Base-by-base conservation (phyloP, 176 grass and related monocot genomes). In the Microstegium vimineum region DNA sequence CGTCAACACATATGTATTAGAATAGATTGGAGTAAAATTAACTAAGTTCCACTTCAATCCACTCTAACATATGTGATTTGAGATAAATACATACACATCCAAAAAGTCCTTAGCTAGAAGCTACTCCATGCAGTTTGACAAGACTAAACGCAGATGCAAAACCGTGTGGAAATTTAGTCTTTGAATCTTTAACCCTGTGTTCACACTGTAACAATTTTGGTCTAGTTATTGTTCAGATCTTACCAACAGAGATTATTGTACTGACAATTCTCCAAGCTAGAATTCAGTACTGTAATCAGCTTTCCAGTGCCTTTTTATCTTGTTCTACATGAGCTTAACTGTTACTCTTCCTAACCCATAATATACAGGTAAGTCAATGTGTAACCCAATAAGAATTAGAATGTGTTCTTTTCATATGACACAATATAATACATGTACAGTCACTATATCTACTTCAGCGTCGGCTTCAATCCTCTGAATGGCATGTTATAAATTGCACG, bases 351-450 rank as follows among this genome's bases (percentile, higher is more conserved):
- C 81, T 79, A 88, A 71, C 62, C 66, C 74, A 59, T 27, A 88
- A 74, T 90, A 86, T 90, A 90, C 88, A 86, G 12, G 83, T 86
- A 74, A 14, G 79, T 74, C 49, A 74, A 74, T 60, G 34, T 62
- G 59, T 63, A 76, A 69, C 73, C 49, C 76, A 33, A 78, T 26
- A 67, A 43, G n/a, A 80, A 84, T 79, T 52, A 75, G 28, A 85
- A 65, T 65, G 57, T 60, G 37, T 82, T 83, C 8, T 43, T 90
- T 84, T 69, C 73, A 72, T 43, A 61, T 72, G 64, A 51, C 65
- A 74, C 82, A 43, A 68, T 88, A 81, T 59, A 69, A 79, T 78
- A 91, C 77, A 91, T 88, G 82, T 88, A 77, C 82, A 88, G 25
- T 79, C 66, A 35, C 73, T 85, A 67, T 83, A 82, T 57, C 73